phyloP scores from a whole-genome alignment of 2,329 filamentous ascomycete genomes.

The Penicillium hesseltinei region DNA sequence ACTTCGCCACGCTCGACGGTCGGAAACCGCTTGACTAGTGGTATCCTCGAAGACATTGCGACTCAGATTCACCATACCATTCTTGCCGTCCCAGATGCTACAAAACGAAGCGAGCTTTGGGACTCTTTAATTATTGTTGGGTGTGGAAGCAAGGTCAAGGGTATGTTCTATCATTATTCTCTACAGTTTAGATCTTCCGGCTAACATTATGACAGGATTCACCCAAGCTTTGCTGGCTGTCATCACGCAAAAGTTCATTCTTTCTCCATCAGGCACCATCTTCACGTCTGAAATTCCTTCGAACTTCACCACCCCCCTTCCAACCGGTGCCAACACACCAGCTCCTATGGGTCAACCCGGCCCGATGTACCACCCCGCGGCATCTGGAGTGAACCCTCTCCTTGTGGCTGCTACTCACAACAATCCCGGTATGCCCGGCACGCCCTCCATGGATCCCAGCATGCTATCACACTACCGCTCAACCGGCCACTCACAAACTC shows the following conservation, averaged over 20 bases:
- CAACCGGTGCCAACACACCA: constrained; percentile 87
- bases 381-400: constrained; percentile 76
- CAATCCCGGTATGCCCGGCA: constrained; percentile 40
- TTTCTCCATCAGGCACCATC: constrained; percentile 91
- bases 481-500: constrained; percentile 69
- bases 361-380: constrained; percentile 56
- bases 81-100: constrained; percentile 76
- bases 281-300: constrained; percentile 97
- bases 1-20: constrained; percentile 44
- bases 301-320: constrained; percentile 84
- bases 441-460: constrained; percentile 36
- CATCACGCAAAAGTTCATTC: constrained; percentile 76
- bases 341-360: constrained; percentile 44
- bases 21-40: constrained; percentile 48
- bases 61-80: constrained; percentile 80
- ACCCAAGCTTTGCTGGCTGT: constrained; percentile 82
- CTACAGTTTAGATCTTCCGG: background rate
- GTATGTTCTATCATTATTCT: constrained; percentile 33
- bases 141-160: constrained; percentile 70
- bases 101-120: constrained; percentile 84
- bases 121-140: constrained; percentile 89
- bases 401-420: constrained; percentile 78
- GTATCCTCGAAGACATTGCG: constrained; percentile 78
- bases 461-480: constrained; percentile 52
- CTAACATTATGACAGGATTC: constrained; percentile 60